These are phyloP conservation scores for Aspergillus sergii DNA, from an alignment of 2,329 filamentous ascomycete species.

Conservation along the genomic window DNA sequence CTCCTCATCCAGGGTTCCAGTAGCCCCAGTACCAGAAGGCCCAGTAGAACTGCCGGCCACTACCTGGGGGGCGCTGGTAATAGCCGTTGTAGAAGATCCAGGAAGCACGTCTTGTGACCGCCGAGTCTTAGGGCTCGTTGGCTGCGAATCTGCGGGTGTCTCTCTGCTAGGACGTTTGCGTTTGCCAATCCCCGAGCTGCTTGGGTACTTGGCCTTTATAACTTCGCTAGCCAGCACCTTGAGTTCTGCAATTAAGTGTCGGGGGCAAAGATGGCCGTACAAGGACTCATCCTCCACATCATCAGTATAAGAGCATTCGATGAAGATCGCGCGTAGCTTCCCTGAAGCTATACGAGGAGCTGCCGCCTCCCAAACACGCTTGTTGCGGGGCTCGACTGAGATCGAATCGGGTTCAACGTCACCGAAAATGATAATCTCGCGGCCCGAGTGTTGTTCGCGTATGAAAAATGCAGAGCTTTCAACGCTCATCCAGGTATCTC, in stretches of 20 bases:
- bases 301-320: slow-evolving; percentile 94
- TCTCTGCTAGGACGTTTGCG: slow-evolving; percentile 39
- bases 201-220: slow-evolving; percentile 49
- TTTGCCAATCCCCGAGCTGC: slow-evolving; percentile 36
- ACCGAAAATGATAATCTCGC: slow-evolving; percentile 89
- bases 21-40: slow-evolving; percentile 8
- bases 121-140: slow-evolving; percentile 1
- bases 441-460: slow-evolving; percentile 68
- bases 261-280: slow-evolving; percentile 86
- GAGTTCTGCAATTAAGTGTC: slow-evolving; percentile 80
- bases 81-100: background rate
- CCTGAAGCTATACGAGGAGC: slow-evolving; percentile 79
- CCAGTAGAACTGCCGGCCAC: background rate
- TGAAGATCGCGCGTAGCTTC: slow-evolving; percentile 78
- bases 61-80: background rate
- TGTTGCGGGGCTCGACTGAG: slow-evolving; percentile 78
- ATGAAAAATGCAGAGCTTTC: slow-evolving; percentile 96
- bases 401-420: slow-evolving; percentile 92
- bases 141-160: background rate
- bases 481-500: slow-evolving; percentile 24
- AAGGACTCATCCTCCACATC: slow-evolving; percentile 74
- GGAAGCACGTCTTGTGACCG: background rate
- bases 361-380: slow-evolving; percentile 83
- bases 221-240: slow-evolving; percentile 71
- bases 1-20: slow-evolving; percentile 7